Evolutionary conservation across 2,329 filamentous ascomycete species (phyloP).

Genomic region (Trichophyton simii): DNA sequence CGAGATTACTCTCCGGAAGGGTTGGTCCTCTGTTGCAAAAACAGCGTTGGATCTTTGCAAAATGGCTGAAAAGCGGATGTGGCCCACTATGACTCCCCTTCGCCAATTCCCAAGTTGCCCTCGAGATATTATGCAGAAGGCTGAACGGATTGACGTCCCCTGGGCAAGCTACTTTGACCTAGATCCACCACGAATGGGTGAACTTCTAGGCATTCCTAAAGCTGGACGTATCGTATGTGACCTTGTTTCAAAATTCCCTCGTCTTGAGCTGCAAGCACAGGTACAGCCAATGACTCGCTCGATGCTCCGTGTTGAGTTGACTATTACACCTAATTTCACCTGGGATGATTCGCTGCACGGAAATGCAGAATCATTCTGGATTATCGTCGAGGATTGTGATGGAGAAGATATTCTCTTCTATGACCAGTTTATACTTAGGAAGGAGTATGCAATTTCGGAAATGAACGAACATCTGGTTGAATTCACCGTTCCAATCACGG

Average conservation of each 20-base stretch:
- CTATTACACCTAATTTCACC: conserved; percentile 84
- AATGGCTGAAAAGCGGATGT: conserved; percentile 99
- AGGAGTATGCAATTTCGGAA: conserved; percentile 74
- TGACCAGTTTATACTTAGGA: conserved; percentile 83
- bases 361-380: conserved; percentile 85
- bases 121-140: conserved; percentile 76
- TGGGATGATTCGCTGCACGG: conserved; percentile 91
- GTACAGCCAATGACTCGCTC: conserved; percentile 91
- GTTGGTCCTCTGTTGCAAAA: conserved; percentile 87
- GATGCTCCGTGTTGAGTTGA: conserved; percentile 79
- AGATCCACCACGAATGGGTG: conserved; percentile 90
- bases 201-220: conserved; percentile 80
- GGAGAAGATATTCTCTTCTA: conserved; percentile 92
- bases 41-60: conserved; percentile 90
- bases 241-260: conserved; percentile 82
- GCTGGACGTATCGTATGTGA: conserved; percentile 75
- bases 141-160: conserved; percentile 85
- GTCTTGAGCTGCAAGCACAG: conserved; percentile 82
- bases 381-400: conserved; percentile 92
- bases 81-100: conserved; percentile 95
- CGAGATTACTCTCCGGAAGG: conserved; percentile 93
- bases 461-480: conserved; percentile 90
- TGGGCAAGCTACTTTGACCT: conserved; percentile 94
- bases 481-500: conserved; percentile 89
- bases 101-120: conserved; percentile 78